Conservation (phyloP, 345 rosid genomes). For the Erysimum cheiranthoides region DNA sequence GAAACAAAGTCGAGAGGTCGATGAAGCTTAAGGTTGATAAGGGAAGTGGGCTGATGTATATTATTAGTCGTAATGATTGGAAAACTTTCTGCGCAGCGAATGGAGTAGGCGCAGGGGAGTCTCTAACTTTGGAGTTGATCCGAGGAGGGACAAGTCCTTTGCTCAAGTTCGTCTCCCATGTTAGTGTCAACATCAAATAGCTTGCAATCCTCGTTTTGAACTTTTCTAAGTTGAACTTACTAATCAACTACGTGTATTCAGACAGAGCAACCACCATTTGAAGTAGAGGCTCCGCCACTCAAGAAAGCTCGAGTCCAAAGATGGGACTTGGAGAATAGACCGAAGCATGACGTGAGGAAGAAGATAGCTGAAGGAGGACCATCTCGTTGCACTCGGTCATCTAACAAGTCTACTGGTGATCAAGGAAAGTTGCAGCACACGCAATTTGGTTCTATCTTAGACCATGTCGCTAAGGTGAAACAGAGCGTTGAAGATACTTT, state of each 20-base stretch:
- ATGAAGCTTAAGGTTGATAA: slow-evolving; percentile 1
- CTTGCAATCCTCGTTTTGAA: not conserved
- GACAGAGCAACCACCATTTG: slow-evolving; percentile 19
- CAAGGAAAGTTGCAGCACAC: not conserved
- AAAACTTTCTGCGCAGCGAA: slow-evolving; percentile 18
- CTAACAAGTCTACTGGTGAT: not conserved
- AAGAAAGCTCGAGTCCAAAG: slow-evolving; percentile 22
- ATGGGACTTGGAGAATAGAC: not conserved
- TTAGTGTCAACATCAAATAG: not conserved
- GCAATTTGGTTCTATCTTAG: slow-evolving; percentile 2
- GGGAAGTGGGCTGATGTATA: not conserved
- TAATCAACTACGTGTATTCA: not conserved
- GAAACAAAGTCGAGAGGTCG: slow-evolving; percentile 6
- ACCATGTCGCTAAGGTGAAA: slow-evolving; percentile 15
- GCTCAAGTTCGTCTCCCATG: slow-evolving; percentile 28
- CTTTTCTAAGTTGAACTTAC: not conserved
- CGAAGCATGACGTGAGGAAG: slow-evolving; percentile 7
- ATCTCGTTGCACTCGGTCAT: slow-evolving; percentile 3
- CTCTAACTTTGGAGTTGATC: slow-evolving; percentile 28
- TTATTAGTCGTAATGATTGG: slow-evolving; percentile 19
- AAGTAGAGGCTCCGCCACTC: not conserved
- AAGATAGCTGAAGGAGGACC: slow-evolving; percentile 19
- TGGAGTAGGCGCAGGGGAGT: slow-evolving; percentile 16
- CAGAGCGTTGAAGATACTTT: slow-evolving; percentile 8
- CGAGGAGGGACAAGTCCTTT: slow-evolving; percentile 20